A percentile compares a stretch with the other conserved stretches of the same genome.
Conservation (phyloP, 2,329 filamentous ascomycete genomes). For the Aureobasidium zeae region DNA sequence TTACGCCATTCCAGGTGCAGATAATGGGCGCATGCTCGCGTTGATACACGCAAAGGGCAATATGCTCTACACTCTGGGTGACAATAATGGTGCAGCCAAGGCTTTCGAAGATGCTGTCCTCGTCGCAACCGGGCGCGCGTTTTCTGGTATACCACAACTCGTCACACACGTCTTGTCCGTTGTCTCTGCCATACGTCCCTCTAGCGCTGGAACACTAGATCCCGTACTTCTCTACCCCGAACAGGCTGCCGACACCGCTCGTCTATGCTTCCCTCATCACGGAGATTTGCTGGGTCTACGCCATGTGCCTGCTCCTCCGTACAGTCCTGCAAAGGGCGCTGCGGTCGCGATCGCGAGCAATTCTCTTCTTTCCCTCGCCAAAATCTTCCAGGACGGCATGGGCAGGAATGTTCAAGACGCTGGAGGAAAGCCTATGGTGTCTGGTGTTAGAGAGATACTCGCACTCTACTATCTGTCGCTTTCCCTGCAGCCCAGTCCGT, state of each 20-base stretch:
- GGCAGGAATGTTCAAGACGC: conserved; percentile 53
- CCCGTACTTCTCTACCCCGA: conserved; percentile 77
- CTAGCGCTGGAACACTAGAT: conserved; percentile 33
- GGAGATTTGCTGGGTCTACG: conserved; percentile 73
- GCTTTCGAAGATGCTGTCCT: conserved; percentile 93
- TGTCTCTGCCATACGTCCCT: conserved; percentile 35
- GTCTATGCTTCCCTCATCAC: conserved; percentile 66
- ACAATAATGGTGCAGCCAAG: conserved; percentile 68
- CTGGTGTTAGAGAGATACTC: conserved; percentile 82
- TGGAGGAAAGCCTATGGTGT: conserved; percentile 37
- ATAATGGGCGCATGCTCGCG: conserved; percentile 89
- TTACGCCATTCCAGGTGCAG: conserved; percentile 71
- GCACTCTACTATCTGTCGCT: conserved; percentile 92
- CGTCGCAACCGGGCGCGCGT: conserved; percentile 67
- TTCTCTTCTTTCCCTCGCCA: conserved; percentile 83
- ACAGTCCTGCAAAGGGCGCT: conserved; percentile 63
- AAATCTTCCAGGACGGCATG: conserved; percentile 96
- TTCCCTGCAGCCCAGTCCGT: conserved; percentile 89
- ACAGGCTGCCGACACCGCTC: conserved; percentile 71
- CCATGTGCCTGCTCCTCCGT: conserved; percentile 47
- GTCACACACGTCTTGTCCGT: conserved; percentile 69
- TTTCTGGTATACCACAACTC: conserved; percentile 64
- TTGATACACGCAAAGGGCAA: conserved; percentile 97
- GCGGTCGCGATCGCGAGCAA: conserved; percentile 93
- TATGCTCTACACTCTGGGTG: conserved; percentile 84